Percentiles rank a stretch among this genome's conserved stretches.
Evolutionary conservation across 306 rosid species (phyloP).

Genomic region (Inga oerstediana): DNA sequence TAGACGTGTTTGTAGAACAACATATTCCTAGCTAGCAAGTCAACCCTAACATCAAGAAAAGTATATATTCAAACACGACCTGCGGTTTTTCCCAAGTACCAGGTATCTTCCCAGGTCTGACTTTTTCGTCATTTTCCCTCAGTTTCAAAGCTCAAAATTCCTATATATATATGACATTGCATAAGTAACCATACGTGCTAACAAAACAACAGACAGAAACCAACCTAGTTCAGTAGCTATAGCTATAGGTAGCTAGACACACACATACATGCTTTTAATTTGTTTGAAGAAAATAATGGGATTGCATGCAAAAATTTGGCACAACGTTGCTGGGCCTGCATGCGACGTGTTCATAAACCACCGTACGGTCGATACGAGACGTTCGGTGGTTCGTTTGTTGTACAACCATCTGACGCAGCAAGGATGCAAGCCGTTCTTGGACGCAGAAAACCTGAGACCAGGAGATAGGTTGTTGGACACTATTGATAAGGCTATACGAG

Average conservation of each 20-base stretch:
- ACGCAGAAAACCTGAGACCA: slow-evolving; percentile 56
- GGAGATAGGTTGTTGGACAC: slow-evolving; percentile 56
- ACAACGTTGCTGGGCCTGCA: background rate
- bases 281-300: background rate
- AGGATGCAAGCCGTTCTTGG: slow-evolving; percentile 44
- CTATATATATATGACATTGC: background rate
- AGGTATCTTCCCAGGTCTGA: background rate
- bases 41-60: background rate
- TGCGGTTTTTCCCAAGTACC: background rate
- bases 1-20: background rate
- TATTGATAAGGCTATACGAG: slow-evolving; percentile 43
- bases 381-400: slow-evolving; percentile 51
- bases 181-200: background rate
- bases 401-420: slow-evolving; percentile 42
- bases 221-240: background rate
- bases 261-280: background rate
- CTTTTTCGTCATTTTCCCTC: background rate
- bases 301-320: background rate
- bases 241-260: background rate
- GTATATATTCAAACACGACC: background rate
- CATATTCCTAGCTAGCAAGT: background rate
- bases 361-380: slow-evolving; percentile 58
- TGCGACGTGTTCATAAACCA: slow-evolving; percentile 65
- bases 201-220: background rate
- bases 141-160: background rate